Base-by-base conservation (phyloP, 345 rosid species). In the Conringia planisiliqua region DNA sequence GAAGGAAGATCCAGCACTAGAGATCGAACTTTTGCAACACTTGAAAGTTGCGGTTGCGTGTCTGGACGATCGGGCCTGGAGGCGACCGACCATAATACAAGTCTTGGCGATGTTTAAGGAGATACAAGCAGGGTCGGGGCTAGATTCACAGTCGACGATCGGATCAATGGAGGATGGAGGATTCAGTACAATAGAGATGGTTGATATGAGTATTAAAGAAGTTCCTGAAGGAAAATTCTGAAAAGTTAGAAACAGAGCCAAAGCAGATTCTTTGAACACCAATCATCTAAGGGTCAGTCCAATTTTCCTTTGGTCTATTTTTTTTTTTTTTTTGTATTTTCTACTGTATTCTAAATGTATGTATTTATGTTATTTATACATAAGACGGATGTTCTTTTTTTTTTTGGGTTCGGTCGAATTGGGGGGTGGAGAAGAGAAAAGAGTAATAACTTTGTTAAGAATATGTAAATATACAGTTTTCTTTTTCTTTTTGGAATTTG, bases 171-270 rank as follows among this genome's bases (percentile, higher is more conserved):
- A 86, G 17, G 97, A 89, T 32, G 87, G 87, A 4, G 90, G 87
- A 20, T 89, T 91, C 70, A 35, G 80, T 43, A 71, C 87, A 17
- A 80, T 86, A 8, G 91, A 89, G 74, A 79, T 90, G 86, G 85
- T 79, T 67, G 93, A 84, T 63, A 87, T 91, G 99, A 95, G 80
- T 78, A 87, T 92, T 72, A 81, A 87, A 80, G 99, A 91, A 84
- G 93, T 47, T 7, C 87, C 88, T 9, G 95, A 95, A 79, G 77
- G 85, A 52, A 85, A 84, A 82, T 64, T 78, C 50, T 72, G 77
- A 78, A 32, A 59, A n/a, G 39, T 51, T 62, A 70, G 76, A 33
- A 58, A 76, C 43, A 58, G 39, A 46, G 62, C 48, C 62, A 50
- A 44, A 38, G 1, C 55, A 62, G 57, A 71, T 65, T 78, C 73